phyloP scores from a whole-genome alignment of 2,329 filamentous ascomycete species.

The Mariannaea sp. region DNA sequence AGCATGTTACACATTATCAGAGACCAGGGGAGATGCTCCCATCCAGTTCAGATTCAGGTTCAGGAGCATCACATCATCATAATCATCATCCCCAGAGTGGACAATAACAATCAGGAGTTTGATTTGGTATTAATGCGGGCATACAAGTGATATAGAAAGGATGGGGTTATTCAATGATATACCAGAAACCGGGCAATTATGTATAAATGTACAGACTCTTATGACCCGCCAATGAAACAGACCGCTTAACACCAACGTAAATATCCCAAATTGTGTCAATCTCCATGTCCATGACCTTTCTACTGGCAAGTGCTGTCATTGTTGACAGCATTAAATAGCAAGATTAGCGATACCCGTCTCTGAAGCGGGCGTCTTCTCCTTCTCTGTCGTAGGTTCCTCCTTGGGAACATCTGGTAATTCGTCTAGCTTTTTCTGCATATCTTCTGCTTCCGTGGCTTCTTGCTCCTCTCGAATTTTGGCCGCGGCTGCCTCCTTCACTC shows the following conservation, averaged over 20 bases:
- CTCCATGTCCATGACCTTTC: conserved; percentile 21
- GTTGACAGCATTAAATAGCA: conserved; percentile 35
- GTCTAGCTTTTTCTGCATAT: conserved; percentile 59
- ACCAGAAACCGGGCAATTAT: conserved; percentile 11
- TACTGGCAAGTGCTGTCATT: conserved; percentile 23
- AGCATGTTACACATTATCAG: too few species aligned
- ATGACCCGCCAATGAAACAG: conserved; percentile 15
- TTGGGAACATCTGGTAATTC: conserved; percentile 50
- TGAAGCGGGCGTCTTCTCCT: conserved; percentile 41
- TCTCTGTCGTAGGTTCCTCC: conserved; percentile 42
- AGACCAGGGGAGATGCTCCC: background rate
- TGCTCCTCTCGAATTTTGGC: conserved; percentile 49
- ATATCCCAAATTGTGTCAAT: conserved; percentile 20
- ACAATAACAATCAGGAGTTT: background rate
- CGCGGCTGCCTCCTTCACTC: conserved; percentile 47
- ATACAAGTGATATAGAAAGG: background rate
- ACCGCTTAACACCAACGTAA: conserved; percentile 14
- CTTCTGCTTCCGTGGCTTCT: conserved; percentile 50
- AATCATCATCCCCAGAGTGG: background rate
- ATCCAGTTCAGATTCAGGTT: background rate
- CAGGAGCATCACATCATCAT: background rate
- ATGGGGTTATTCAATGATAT: conserved; percentile 10
- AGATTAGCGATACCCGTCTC: conserved; percentile 46
- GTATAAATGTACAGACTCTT: conserved; percentile 17
- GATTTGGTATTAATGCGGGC: background rate